Percentiles rank a stretch among this genome's conserved stretches.
Evolutionary conservation across 2,329 filamentous ascomycete species (phyloP).

Genomic region (Ophiocordyceps robertsii): DNA sequence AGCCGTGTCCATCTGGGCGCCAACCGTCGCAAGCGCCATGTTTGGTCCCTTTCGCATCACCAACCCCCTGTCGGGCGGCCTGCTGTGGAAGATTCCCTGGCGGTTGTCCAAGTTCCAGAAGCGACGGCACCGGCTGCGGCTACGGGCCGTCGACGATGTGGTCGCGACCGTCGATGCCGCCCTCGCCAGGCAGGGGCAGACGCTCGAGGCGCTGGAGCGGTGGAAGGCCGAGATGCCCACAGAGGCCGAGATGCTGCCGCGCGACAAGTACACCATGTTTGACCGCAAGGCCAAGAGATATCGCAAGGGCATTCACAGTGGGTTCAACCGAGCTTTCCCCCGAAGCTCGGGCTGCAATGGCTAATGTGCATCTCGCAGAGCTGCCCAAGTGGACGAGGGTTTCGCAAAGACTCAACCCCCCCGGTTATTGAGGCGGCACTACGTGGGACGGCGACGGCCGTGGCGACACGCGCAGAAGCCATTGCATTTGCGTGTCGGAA

Average conservation of each 20-base stretch:
- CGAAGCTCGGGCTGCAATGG: not conserved
- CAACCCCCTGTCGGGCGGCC: slow-evolving; percentile 61
- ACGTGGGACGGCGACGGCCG: slow-evolving; percentile 1
- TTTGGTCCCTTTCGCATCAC: slow-evolving; percentile 74
- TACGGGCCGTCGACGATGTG: slow-evolving; percentile 78
- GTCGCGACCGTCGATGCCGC: slow-evolving; percentile 71
- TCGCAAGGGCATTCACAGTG: slow-evolving; percentile 95
- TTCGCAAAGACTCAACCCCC: slow-evolving; percentile 85
- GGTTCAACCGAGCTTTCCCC: slow-evolving; percentile 21
- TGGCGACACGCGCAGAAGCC: not conserved
- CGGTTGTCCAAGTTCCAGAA: slow-evolving; percentile 87
- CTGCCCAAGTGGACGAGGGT: slow-evolving; percentile 90
- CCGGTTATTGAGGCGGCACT: slow-evolving; percentile 58
- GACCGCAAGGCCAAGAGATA: slow-evolving; percentile 93
- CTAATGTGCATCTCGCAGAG: slow-evolving; percentile 32
- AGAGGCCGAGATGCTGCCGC: slow-evolving; percentile 88
- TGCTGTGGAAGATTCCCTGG: slow-evolving; percentile 97
- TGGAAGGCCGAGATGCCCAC: slow-evolving; percentile 96
- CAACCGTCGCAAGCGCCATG: slow-evolving; percentile 38
- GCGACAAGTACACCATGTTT: slow-evolving; percentile 97
- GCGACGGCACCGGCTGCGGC: slow-evolving; percentile 66
- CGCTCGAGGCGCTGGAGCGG: slow-evolving; percentile 64
- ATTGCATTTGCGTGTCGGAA: too few relatives aligned
- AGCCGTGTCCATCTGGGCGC: not conserved
- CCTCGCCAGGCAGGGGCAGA: slow-evolving; percentile 57